Percentiles rank a stretch among this genome's conserved stretches.
Evolutionary conservation across 345 rosid species (phyloP).

Genomic region (Aethionema arabicum): DNA sequence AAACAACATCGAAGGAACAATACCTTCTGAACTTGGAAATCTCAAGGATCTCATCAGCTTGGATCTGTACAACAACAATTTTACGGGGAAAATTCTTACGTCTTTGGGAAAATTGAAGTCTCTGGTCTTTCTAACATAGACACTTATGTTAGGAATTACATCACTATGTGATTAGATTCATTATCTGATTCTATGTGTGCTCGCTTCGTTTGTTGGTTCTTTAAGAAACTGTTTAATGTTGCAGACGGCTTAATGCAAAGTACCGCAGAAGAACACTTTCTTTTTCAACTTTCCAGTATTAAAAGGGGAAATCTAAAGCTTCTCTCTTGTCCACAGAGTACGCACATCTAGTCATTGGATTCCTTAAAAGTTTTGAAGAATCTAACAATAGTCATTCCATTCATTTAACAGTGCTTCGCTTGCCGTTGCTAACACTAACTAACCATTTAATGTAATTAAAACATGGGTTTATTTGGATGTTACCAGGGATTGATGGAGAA

Average conservation of each 20-base stretch:
- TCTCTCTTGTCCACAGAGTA: conserved; percentile 12
- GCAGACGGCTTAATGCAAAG: conserved; percentile 51
- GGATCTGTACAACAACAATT: conserved; percentile 93
- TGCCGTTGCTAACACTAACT: no score
- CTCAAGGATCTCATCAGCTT: conserved; percentile 90
- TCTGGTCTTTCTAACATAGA: conserved; percentile 52
- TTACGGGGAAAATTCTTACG: conserved; percentile 72
- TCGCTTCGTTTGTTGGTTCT: background rate
- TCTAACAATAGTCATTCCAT: conserved; percentile 23
- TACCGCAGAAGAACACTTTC: conserved; percentile 7
- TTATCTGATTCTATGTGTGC: background rate
- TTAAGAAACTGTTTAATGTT: conserved; percentile 25
- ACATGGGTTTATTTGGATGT: background rate
- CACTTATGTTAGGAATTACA: background rate
- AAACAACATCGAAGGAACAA: conserved; percentile 78
- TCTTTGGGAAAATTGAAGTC: conserved; percentile 81
- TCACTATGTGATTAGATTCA: conserved; percentile 11
- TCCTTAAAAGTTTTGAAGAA: conserved; percentile 24
- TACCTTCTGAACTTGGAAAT: conserved; percentile 80
- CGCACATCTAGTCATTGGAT: conserved; percentile 28
- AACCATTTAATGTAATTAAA: background rate
- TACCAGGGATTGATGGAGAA: conserved; percentile 68
- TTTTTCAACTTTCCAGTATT: conserved; percentile 17
- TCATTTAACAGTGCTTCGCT: conserved; percentile 1
- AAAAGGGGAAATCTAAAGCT: conserved; percentile 25